A percentile compares a stretch with the other conserved stretches of the same genome.
These are phyloP conservation scores for Aspergillus sp. DNA, from an alignment of 2,329 filamentous ascomycete genomes.

Conservation along the genomic window DNA sequence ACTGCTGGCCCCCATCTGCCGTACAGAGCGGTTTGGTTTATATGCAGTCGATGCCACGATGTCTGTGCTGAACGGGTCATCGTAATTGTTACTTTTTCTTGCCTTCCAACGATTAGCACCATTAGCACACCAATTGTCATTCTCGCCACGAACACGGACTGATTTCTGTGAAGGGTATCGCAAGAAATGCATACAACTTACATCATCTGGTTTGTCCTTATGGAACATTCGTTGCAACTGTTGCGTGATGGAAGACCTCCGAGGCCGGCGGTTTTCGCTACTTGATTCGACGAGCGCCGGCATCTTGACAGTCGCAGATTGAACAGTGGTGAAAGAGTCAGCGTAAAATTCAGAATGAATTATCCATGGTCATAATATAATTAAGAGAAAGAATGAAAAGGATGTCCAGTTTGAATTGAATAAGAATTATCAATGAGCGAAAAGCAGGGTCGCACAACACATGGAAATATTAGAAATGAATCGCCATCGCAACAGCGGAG, in stretches of 20 bases:
- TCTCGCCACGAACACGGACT: neutral
- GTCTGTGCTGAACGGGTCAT: neutral
- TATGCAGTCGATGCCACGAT: neutral
- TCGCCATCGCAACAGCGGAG: constrained; percentile 6
- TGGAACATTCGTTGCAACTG: constrained; percentile 24
- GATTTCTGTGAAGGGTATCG: too few relatives aligned
- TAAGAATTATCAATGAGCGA: neutral
- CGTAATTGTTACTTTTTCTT: neutral
- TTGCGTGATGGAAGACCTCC: constrained; percentile 22
- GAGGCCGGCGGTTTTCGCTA: constrained; percentile 13
- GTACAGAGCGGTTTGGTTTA: neutral
- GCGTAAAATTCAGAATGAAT: neutral
- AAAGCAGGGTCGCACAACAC: neutral
- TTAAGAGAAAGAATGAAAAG: neutral
- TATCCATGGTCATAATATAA: neutral
- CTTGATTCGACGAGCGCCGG: constrained; percentile 8
- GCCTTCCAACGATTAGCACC: constrained; percentile 5
- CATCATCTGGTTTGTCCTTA: constrained; percentile 16
- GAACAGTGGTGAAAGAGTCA: neutral
- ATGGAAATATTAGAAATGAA: neutral
- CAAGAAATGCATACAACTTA: constrained; percentile 10
- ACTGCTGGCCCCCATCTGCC: neutral
- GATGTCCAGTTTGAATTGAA: neutral
- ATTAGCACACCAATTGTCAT: neutral
- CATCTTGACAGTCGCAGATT: constrained; percentile 6